Conservation (phyloP, 2,329 filamentous ascomycete genomes). For the Gremmenia infestans region DNA sequence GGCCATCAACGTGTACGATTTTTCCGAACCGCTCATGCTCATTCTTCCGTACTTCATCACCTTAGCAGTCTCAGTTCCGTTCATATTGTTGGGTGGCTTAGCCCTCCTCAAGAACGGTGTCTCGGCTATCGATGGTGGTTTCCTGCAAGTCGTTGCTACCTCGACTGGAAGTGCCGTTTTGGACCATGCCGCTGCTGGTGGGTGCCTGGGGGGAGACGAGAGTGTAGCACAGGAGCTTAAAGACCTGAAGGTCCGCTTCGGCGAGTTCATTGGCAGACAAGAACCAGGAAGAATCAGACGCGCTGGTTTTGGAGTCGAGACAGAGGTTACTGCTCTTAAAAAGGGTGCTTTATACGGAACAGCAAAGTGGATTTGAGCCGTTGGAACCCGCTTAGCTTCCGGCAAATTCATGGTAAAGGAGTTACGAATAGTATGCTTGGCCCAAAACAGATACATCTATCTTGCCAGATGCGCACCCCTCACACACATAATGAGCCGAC, state of each 20-base stretch:
- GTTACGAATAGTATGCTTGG: too few relatives aligned
- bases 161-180: conserved; percentile 13
- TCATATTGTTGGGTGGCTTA: conserved; percentile 12
- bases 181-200: conserved; percentile 17
- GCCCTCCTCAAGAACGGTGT: conserved; percentile 16
- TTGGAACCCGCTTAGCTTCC: not conserved
- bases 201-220: conserved; percentile 16
- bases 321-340: conserved; percentile 11
- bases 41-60: conserved; percentile 22
- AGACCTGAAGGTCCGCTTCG: conserved; percentile 17
- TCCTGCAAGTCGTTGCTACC: conserved; percentile 19
- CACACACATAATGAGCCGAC: too few relatives aligned
- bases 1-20: conserved; percentile 17
- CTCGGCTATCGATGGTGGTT: conserved; percentile 16
- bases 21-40: conserved; percentile 17
- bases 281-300: conserved; percentile 7
- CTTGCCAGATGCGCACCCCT: too few relatives aligned
- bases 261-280: conserved; percentile 14
- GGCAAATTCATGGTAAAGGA: too few relatives aligned
- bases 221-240: conserved; percentile 16
- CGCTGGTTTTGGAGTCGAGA: conserved; percentile 19
- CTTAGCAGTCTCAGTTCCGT: conserved; percentile 12
- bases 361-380: conserved; percentile 13
- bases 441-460: too few relatives aligned
- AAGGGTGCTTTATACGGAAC: conserved; percentile 18